phyloP scores from a whole-genome alignment of 805 yeast genomes.

The Kodamaea lidongshanica region DNA sequence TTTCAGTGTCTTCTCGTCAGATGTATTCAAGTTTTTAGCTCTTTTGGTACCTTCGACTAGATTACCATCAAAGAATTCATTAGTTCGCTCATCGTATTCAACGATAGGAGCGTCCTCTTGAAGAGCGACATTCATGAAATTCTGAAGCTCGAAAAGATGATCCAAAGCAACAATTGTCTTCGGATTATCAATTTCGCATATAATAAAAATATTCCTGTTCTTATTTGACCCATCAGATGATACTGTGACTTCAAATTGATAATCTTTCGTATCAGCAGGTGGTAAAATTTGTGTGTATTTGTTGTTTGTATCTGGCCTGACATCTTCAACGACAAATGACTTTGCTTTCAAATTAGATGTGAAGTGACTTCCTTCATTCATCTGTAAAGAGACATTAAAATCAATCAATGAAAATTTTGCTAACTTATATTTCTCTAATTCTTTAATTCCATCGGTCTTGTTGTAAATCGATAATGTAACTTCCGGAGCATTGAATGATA shows the following conservation, averaged over 20 bases:
- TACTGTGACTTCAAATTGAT: conserved; percentile 64
- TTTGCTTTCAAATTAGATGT: conserved; percentile 57
- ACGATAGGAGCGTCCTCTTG: conserved; percentile 15
- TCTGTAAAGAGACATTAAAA: conserved; percentile 43
- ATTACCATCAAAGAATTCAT: neutral
- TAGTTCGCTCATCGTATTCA: conserved; percentile 7
- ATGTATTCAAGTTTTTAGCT: conserved; percentile 2
- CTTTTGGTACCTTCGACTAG: neutral
- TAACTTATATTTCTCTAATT: conserved; percentile 30
- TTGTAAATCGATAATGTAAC: conserved; percentile 58
- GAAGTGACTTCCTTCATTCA: conserved; percentile 50
- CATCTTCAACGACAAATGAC: conserved; percentile 75
- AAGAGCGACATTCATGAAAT: conserved; percentile 51
- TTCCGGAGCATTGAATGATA: conserved; percentile 55
- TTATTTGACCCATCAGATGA: conserved; percentile 36
- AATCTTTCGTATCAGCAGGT: conserved; percentile 48
- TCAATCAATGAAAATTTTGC: conserved; percentile 48
- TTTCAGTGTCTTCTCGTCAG: conserved; percentile 5
- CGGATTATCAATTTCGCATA: conserved; percentile 74
- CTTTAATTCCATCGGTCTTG: conserved; percentile 33
- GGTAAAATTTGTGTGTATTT: conserved; percentile 81
- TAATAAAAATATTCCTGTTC: conserved; percentile 38
- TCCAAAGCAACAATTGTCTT: conserved; percentile 78
- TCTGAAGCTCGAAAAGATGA: conserved; percentile 69
- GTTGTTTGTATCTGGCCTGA: conserved; percentile 55